Evolutionary conservation across 2,329 filamentous ascomycete species (phyloP), one percentile per base, ranked within the genome.

Genomic region (Pezicula neosporulosa): DNA sequence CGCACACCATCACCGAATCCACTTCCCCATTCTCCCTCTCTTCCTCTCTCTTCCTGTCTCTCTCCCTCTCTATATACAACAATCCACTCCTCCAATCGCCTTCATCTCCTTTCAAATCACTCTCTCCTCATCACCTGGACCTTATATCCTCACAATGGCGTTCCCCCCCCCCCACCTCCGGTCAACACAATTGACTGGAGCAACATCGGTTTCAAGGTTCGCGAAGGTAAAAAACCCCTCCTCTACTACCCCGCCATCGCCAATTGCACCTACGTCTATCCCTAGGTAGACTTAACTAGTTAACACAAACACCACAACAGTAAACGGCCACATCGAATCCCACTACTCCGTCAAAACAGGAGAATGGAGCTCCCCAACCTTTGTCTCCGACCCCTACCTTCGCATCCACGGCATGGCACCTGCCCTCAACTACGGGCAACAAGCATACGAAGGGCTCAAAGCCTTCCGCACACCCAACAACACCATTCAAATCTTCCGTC

Each of bases 381-480:
- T 96, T 72, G 84, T 97, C 55, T 72, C 82, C 54, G 89, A 93
- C 63, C 93, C 93, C 6, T 92, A 81, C 75, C 82, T 97, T 62
- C 85, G 86, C 59, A 85, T 97, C 66, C 93, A 97, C 72, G 94
- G 93, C 70, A 94, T 99, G 89, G 86, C 92, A 0, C 92, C 94
- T 0, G 93, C 85, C 41, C 82, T 97, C 59, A 99, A 99, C 79
- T 99, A 99, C 70, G 91, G 93, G 52, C 91, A 96, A 68, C 94
- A 97, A 75, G 93, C 90, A 63, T 99, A 96, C 77, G 94, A 99
- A 70, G 94, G 94, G n/a, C 84, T 97, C 68, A 97, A 97, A 72
- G 92, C 93, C 50, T 97, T 97, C 80, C 90, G 93, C 56, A 77
- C 79, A 2, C 88, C 90, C 16, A 82, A 87, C 68, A 68, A 77